Evolutionary conservation across 2,329 filamentous ascomycete genomes (phyloP).

Genomic region (Aspergillus phoenicis): DNA sequence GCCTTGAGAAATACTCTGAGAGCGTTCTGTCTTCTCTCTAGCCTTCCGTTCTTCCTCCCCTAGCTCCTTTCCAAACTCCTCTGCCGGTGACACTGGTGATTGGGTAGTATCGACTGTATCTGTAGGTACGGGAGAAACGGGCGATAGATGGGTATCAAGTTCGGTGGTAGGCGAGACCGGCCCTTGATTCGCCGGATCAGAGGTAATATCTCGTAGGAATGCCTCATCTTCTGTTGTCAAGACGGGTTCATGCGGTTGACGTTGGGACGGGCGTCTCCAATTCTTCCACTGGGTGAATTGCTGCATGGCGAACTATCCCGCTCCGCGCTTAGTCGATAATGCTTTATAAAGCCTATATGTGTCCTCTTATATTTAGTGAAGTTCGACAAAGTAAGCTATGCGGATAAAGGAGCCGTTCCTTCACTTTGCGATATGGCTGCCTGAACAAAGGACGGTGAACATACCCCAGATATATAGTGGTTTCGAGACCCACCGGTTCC

Average conservation of each 20-base stretch:
- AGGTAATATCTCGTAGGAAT: slow-evolving; percentile 57
- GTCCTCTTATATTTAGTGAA: neutral
- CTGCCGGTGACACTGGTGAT: slow-evolving; percentile 53
- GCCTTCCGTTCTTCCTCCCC: slow-evolving; percentile 39
- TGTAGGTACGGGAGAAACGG: slow-evolving; percentile 41
- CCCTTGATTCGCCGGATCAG: slow-evolving; percentile 40
- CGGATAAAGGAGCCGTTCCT: slow-evolving; percentile 5
- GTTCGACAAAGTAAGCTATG: neutral
- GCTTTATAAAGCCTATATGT: neutral
- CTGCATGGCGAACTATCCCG: slow-evolving; percentile 35
- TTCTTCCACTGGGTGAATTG: slow-evolving; percentile 48
- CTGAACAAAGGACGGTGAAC: neutral
- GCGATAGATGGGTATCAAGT: slow-evolving; percentile 4
- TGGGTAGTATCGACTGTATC: slow-evolving; percentile 51
- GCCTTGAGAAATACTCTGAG: slow-evolving; percentile 11
- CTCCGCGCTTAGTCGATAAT: neutral
- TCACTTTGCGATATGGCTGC: neutral
- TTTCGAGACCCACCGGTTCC: neutral
- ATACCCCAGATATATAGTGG: neutral
- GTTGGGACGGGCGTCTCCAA: slow-evolving; percentile 38
- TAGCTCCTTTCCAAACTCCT: slow-evolving; percentile 40
- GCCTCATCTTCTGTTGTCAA: slow-evolving; percentile 64
- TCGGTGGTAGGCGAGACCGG: slow-evolving; percentile 8
- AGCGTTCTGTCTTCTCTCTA: slow-evolving; percentile 26
- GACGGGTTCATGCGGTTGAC: slow-evolving; percentile 45